These are phyloP conservation scores for Rusavskia elegans DNA, from an alignment of 495 filamentous ascomycete genomes.

Conservation along the genomic window DNA sequence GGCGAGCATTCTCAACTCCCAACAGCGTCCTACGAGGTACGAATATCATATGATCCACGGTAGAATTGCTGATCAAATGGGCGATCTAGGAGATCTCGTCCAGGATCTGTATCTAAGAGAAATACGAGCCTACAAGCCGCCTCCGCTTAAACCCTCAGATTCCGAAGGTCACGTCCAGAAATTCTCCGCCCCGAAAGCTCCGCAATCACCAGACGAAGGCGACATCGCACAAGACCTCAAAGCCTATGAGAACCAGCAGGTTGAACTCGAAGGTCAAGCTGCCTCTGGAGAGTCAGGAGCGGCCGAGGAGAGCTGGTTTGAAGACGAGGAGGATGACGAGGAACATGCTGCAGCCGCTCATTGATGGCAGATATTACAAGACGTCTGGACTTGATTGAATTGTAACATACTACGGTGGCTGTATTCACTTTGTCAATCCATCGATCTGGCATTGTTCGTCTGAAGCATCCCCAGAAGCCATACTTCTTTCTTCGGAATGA, in stretches of 20 bases:
- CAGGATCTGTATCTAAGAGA: conserved; percentile 95
- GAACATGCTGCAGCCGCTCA: conserved; percentile 26
- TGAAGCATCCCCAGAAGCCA: too few relatives aligned
- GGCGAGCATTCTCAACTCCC: conserved; percentile 68
- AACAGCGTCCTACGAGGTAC: conserved; percentile 62
- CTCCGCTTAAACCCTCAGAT: conserved; percentile 68
- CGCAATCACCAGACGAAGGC: conserved; percentile 77
- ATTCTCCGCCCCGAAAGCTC: conserved; percentile 63
- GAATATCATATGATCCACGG: conserved; percentile 6
- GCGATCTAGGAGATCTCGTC: conserved; percentile 65
- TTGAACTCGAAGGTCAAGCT: conserved; percentile 84
- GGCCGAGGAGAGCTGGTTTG: conserved; percentile 57
- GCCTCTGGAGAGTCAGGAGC: conserved; percentile 36
- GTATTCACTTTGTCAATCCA: not conserved
- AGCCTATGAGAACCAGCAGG: conserved; percentile 79
- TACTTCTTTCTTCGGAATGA: too few relatives aligned
- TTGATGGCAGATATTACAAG: not conserved
- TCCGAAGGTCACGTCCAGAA: conserved; percentile 82
- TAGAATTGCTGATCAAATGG: not conserved
- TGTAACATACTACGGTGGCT: not conserved
- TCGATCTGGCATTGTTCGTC: too few relatives aligned
- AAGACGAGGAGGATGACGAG: conserved; percentile 35
- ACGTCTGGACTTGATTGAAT: too few relatives aligned
- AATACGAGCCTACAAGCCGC: conserved; percentile 81
- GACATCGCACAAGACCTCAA: conserved; percentile 80